A percentile compares a stretch with the other conserved stretches of the same genome.
These are phyloP conservation scores for Aspergillus tubingensis DNA, from an alignment of 2,329 filamentous ascomycete genomes.

Conservation along the genomic window DNA sequence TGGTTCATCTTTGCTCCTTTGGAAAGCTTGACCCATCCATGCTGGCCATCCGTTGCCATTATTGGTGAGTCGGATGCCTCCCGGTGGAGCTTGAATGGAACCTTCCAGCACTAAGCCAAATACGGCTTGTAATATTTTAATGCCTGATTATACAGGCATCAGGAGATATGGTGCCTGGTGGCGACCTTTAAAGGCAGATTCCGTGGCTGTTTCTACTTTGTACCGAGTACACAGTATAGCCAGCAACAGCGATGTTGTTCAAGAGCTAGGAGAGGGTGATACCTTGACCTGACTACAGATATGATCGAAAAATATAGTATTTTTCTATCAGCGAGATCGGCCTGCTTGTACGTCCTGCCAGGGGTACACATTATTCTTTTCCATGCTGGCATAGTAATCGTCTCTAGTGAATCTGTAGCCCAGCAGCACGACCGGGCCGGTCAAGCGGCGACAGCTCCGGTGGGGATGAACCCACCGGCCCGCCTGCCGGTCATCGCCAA, in stretches of 20 bases:
- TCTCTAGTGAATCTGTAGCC: background rate
- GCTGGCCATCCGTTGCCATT: background rate
- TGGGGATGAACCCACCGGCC: background rate
- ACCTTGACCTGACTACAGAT: too few relatives aligned
- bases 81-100: background rate
- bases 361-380: too few relatives aligned
- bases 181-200: background rate
- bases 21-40: slow-evolving; percentile 4
- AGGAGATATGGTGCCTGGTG: background rate
- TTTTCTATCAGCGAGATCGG: too few relatives aligned
- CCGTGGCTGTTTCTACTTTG: too few relatives aligned
- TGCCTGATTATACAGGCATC: background rate
- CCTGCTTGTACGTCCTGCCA: too few relatives aligned
- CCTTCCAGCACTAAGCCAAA: background rate
- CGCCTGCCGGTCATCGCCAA: background rate
- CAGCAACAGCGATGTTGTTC: too few relatives aligned
- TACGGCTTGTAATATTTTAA: background rate
- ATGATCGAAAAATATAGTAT: too few relatives aligned
- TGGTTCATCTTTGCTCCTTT: background rate
- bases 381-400: too few relatives aligned
- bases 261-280: too few relatives aligned
- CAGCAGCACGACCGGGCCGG: background rate
- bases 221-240: too few relatives aligned
- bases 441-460: background rate
- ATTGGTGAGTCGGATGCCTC: background rate